Evolutionary conservation across 2,329 filamentous ascomycete species (phyloP).

Genomic region (Fusarium anthophilum): DNA sequence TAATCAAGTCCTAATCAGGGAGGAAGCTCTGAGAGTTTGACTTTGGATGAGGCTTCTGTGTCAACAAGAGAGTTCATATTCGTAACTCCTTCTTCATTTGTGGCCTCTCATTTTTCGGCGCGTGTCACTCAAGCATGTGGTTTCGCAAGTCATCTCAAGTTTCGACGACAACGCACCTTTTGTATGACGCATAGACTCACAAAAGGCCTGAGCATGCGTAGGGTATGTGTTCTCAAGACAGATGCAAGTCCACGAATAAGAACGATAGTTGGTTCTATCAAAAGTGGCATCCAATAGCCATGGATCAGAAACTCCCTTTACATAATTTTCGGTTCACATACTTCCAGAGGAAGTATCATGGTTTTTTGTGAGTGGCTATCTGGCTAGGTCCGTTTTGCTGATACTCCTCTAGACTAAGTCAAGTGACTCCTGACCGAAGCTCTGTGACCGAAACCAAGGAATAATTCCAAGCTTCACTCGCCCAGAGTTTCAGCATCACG

Average conservation of each 20-base stretch:
- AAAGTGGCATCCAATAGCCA: not conserved
- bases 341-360: not conserved
- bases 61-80: not conserved
- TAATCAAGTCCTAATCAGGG: constrained; percentile 35
- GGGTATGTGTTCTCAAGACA: not conserved
- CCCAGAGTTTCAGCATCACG: not conserved
- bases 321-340: not conserved
- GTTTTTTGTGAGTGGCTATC: not conserved
- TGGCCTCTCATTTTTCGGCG: not conserved
- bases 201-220: not conserved
- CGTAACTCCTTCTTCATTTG: not conserved
- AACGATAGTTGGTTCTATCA: not conserved
- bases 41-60: not conserved
- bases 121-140: not conserved
- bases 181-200: not conserved
- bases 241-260: not conserved
- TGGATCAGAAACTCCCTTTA: not conserved
- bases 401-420: not conserved
- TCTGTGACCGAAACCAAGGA: too few relatives aligned
- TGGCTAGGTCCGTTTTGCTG: not conserved
- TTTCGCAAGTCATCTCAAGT: not conserved
- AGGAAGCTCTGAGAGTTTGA: not conserved
- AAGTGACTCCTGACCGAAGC: not conserved
- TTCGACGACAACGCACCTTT: not conserved
- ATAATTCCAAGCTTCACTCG: not conserved